Evolutionary conservation across 306 rosid species (phyloP).

Genomic region (Glycine tomentella): DNA sequence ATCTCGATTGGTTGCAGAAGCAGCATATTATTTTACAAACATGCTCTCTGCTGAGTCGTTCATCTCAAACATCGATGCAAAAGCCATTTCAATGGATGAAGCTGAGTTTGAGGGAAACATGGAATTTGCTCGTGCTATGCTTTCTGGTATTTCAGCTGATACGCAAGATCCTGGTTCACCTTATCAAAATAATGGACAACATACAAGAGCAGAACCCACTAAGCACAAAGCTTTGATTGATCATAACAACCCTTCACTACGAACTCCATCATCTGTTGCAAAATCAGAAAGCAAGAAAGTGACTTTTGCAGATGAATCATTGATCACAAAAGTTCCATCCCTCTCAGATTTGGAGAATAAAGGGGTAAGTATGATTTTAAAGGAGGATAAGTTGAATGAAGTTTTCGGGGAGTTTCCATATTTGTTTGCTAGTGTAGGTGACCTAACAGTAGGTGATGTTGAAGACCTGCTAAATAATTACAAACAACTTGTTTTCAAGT

Average conservation of each 20-base stretch:
- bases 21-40: constrained; percentile 92
- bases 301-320: constrained; percentile 53
- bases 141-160: constrained; percentile 79
- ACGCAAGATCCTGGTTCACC: constrained; percentile 59
- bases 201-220: constrained; percentile 48
- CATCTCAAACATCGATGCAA: constrained; percentile 90
- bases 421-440: constrained; percentile 78
- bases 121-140: constrained; percentile 90
- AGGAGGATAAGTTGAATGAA: constrained; percentile 73
- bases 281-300: constrained; percentile 58
- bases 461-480: constrained; percentile 85
- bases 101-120: constrained; percentile 84
- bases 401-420: constrained; percentile 78
- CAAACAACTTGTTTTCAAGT: constrained; percentile 86
- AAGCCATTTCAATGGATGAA: constrained; percentile 92
- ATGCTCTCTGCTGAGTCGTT: constrained; percentile 95
- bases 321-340: constrained; percentile 68
- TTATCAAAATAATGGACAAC: constrained; percentile 54
- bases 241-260: constrained; percentile 52
- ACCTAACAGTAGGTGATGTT: constrained; percentile 77
- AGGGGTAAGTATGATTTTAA: constrained; percentile 78
- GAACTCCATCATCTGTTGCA: constrained; percentile 52
- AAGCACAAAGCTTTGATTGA: constrained; percentile 54
- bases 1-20: constrained; percentile 82
- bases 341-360: constrained; percentile 91